phyloP scores from a whole-genome alignment of 805 yeast species.

The Scheffersomyces lignosus region DNA sequence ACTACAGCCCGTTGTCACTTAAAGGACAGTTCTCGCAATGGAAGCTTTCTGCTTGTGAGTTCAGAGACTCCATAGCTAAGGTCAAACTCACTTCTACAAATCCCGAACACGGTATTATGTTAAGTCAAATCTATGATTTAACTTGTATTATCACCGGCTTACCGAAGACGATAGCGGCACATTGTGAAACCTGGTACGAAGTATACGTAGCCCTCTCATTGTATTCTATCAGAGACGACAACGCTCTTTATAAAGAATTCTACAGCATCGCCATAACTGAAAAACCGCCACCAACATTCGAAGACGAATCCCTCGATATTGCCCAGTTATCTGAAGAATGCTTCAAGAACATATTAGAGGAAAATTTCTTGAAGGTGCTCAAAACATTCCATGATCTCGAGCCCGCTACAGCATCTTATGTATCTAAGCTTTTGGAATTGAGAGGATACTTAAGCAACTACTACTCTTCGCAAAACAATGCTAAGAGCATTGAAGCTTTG shows the following conservation, averaged over 20 bases:
- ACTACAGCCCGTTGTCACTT: constrained; percentile 40
- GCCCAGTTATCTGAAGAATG: constrained; percentile 33
- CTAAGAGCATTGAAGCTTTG: constrained; percentile 9
- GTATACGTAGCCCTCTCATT: constrained; percentile 54
- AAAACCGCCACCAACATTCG: constrained; percentile 34
- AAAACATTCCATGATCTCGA: constrained; percentile 61
- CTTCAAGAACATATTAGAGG: constrained; percentile 56
- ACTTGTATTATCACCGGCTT: constrained; percentile 48
- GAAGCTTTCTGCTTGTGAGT: constrained; percentile 51
- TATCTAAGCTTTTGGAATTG: constrained; percentile 62
- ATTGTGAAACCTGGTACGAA: constrained; percentile 69
- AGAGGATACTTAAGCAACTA: constrained; percentile 53
- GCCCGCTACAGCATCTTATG: constrained; percentile 61
- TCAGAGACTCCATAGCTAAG: constrained; percentile 41
- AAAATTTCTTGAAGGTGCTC: constrained; percentile 56
- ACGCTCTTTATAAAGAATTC: constrained; percentile 31
- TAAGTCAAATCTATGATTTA: constrained; percentile 41
- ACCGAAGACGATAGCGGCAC: constrained; percentile 49
- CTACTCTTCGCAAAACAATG: constrained; percentile 20
- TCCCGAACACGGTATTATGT: constrained; percentile 25
- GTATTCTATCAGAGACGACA: constrained; percentile 56
- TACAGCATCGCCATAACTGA: constrained; percentile 33
- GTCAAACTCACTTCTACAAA: constrained; percentile 23
- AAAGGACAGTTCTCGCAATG: constrained; percentile 47
- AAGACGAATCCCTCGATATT: constrained; percentile 21